These are phyloP conservation scores for Agrocybe pediades DNA, from an alignment of 768 basidiomycete genomes.

Conservation along the genomic window DNA sequence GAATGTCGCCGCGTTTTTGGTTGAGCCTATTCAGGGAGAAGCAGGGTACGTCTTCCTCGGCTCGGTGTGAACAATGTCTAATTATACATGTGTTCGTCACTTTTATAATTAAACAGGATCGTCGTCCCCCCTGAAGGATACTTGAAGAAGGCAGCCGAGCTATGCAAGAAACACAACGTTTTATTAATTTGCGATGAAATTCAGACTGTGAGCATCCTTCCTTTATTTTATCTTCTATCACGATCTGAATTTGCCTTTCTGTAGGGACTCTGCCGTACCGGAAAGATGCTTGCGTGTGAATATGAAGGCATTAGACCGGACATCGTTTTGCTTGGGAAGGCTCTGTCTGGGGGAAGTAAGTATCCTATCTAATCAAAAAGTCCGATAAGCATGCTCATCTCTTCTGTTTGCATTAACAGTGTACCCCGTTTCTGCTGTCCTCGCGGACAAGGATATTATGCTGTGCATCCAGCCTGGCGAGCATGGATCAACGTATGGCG, in stretches of 20 bases:
- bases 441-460: conserved; percentile 92
- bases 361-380: conserved; percentile 8
- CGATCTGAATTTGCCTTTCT: background rate
- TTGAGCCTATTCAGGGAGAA: conserved; percentile 99
- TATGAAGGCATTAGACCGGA: conserved; percentile 90
- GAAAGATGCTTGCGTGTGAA: conserved; percentile 90
- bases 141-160: conserved; percentile 68
- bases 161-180: conserved; percentile 93
- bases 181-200: conserved; percentile 99
- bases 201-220: conserved; percentile 58
- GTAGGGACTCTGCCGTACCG: conserved; percentile 89
- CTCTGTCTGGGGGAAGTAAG: conserved; percentile 91
- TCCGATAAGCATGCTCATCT: background rate
- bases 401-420: conserved; percentile 42
- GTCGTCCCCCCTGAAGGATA: conserved; percentile 92
- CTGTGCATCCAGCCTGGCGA: conserved; percentile 93
- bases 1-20: conserved; percentile 87
- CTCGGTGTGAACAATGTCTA: background rate
- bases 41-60: conserved; percentile 67
- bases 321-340: conserved; percentile 92
- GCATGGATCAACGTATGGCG: conserved; percentile 95
- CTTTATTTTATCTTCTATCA: background rate
- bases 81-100: conserved; percentile 2
- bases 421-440: conserved; percentile 95
- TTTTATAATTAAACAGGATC: conserved; percentile 55